phyloP scores from a whole-genome alignment of 345 rosid species.

The Eucalyptus pauciflora region DNA sequence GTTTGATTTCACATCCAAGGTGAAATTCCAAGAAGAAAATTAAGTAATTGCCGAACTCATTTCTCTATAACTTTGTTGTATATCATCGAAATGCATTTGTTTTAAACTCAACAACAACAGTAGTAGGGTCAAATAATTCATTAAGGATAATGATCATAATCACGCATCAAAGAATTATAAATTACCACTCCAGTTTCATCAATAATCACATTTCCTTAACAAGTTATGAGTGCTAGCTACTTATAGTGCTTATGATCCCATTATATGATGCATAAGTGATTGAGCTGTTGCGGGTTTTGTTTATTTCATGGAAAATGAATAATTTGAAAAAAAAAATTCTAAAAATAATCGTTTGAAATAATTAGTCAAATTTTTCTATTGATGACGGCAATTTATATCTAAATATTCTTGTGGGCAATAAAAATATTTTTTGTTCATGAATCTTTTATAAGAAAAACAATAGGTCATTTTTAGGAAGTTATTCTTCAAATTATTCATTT shows the following conservation, averaged over 20 bases:
- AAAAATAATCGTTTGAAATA: background rate
- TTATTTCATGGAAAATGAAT: background rate
- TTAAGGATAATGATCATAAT: too few species aligned
- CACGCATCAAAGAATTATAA: too few species aligned
- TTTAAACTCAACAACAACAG: fast-evolving
- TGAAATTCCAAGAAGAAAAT: too few species aligned
- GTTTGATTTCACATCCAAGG: background rate
- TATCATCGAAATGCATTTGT: too few species aligned
- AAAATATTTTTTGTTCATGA: background rate
- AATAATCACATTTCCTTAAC: background rate
- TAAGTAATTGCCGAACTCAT: too few species aligned
- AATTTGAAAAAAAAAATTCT: background rate
- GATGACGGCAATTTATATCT: fast-evolving
- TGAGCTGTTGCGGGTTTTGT: fast-evolving
- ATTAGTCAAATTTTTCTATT: background rate
- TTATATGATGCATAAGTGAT: background rate
- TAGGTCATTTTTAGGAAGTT: fast-evolving
- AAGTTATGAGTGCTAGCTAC: fast-evolving
- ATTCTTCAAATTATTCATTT: background rate
- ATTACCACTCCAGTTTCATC: background rate
- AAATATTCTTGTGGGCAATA: fast-evolving
- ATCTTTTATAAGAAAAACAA: background rate
- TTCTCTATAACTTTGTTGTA: too few species aligned
- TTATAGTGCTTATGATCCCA: background rate
- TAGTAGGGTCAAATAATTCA: background rate